These are phyloP conservation scores for Forsythia suspensa DNA, from an alignment of 257 asterid genomes.

Conservation along the genomic window DNA sequence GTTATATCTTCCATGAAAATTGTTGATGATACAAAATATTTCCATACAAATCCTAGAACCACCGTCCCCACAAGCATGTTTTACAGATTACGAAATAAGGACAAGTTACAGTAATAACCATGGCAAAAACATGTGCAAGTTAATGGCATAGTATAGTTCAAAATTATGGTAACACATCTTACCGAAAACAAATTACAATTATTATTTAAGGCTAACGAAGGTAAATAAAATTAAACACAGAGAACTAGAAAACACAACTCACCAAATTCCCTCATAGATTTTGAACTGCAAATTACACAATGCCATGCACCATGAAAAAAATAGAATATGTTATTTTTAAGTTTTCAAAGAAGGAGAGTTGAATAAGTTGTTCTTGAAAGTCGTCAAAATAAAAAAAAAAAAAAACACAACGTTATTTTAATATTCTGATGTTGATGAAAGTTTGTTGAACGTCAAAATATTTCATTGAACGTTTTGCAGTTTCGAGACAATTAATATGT, in stretches of 20 bases:
- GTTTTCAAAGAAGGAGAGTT: too few species aligned
- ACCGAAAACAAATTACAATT: conserved; percentile 9
- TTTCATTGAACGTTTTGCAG: too few species aligned
- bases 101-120: conserved; percentile 1
- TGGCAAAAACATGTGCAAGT: neutral
- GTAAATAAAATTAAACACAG: neutral
- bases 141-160: neutral
- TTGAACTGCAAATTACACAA: conserved; percentile 91
- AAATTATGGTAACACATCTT: neutral
- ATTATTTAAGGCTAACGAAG: conserved; percentile 7
- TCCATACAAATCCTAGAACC: neutral
- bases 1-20: neutral
- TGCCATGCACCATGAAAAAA: conserved; percentile 85
- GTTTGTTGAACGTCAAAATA: too few species aligned
- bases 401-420: too few species aligned
- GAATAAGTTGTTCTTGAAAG: too few species aligned
- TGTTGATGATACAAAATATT: too few species aligned
- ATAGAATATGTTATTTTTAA: too few species aligned
- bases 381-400: too few species aligned
- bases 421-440: too few species aligned
- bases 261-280: conserved; percentile 99
- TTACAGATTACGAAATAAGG: neutral
- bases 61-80: neutral
- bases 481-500: too few species aligned
- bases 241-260: conserved; percentile 29